These are phyloP conservation scores for Firmiana major DNA, from an alignment of 345 rosid genomes.

Conservation along the genomic window DNA sequence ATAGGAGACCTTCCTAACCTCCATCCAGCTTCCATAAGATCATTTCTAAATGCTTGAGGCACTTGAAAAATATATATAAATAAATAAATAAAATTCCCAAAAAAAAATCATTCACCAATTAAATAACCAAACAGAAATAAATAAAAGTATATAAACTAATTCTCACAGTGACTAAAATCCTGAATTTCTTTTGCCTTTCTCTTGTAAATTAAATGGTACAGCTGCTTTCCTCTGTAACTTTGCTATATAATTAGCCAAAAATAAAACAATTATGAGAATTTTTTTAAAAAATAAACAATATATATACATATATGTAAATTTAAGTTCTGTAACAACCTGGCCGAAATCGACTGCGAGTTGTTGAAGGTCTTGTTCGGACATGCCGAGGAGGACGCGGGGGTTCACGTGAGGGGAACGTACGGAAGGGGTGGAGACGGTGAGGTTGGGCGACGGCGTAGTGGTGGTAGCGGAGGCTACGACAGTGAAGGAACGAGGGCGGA, in stretches of 20 bases:
- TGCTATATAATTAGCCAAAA: slow-evolving; percentile 36
- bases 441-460: slow-evolving; percentile 31
- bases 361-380: slow-evolving; percentile 88
- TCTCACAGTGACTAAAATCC: slow-evolving; percentile 80
- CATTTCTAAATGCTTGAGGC: slow-evolving; percentile 78
- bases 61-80: slow-evolving; percentile 45
- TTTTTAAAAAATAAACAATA: background rate
- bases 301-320: background rate
- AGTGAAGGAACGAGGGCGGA: slow-evolving; percentile 36
- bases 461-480: slow-evolving; percentile 19
- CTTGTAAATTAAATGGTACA: slow-evolving; percentile 82
- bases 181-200: slow-evolving; percentile 70
- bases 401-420: slow-evolving; percentile 48
- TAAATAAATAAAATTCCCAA: background rate
- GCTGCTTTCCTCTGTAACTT: slow-evolving; percentile 90
- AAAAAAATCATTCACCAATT: background rate
- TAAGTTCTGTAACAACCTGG: slow-evolving; percentile 45
- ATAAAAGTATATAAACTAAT: background rate
- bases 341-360: slow-evolving; percentile 75
- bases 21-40: slow-evolving; percentile 82
- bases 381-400: slow-evolving; percentile 76
- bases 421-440: slow-evolving; percentile 21
- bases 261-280: background rate
- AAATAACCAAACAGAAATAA: background rate
- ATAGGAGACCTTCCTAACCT: slow-evolving; percentile 77